A percentile compares a stretch with the other conserved stretches of the same genome.
These are phyloP conservation scores for Syzygium syzygioides DNA, from an alignment of 441 rosid species.

Conservation along the genomic window DNA sequence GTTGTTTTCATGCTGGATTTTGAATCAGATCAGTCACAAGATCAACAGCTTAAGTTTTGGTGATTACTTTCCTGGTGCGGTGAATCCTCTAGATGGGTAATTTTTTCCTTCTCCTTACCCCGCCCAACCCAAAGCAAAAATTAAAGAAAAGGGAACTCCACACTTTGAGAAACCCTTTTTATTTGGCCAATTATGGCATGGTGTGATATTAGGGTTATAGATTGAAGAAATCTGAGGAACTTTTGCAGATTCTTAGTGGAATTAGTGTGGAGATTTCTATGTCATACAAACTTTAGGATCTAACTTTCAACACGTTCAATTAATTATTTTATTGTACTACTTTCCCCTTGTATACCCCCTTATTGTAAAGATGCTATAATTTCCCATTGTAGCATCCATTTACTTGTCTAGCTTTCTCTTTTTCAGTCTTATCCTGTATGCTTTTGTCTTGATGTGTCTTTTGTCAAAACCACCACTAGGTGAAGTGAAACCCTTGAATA, in stretches of 20 bases:
- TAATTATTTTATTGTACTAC: not conserved
- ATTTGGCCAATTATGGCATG: not conserved
- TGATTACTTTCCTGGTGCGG: not conserved
- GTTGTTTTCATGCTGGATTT: not conserved
- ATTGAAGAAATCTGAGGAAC: not conserved
- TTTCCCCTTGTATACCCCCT: not conserved
- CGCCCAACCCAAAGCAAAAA: not conserved
- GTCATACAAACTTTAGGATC: not conserved
- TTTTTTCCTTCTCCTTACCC: not conserved
- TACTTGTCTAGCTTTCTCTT: not conserved
- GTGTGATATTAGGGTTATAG: not conserved
- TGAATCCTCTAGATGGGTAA: not conserved
- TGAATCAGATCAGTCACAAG: conserved; percentile 4
- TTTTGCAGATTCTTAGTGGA: not conserved
- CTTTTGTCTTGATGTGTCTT: not conserved
- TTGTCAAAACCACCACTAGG: not conserved
- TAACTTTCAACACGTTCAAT: not conserved
- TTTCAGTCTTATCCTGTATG: not conserved
- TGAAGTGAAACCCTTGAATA: not conserved
- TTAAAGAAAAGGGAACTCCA: not conserved
- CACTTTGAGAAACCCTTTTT: not conserved
- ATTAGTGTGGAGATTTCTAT: not conserved
- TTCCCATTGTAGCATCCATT: not conserved
- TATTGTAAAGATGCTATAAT: not conserved
- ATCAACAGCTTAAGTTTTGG: not conserved